Evolutionary conservation across 2,329 filamentous ascomycete species (phyloP), one percentile per base, ranked within the genome.

Genomic region (Westerdykella aurantiaca): DNA sequence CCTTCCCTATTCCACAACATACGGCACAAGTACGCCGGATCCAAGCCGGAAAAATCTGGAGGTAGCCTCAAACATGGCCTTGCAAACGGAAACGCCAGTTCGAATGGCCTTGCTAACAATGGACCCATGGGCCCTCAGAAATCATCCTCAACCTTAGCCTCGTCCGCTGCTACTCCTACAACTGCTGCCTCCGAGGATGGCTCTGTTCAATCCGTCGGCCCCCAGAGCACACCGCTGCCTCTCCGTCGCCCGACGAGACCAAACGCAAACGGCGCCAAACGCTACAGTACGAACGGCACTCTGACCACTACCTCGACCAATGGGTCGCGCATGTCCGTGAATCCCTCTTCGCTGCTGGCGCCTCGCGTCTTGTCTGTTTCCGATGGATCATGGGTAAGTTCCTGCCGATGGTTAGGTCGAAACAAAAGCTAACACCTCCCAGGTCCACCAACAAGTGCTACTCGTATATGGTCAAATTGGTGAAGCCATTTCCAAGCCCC

Each of bases 401-500:
- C 12, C 31, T 37, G 23, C 13, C 14, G 42, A 22, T 10, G n/a
- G 18, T 29, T 14, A 4, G 22, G 11, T 10, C n/a, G n/a, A 12
- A 12, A 22, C 22, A 2, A 39, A 25, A 6, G 44, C 66, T 54
- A 51, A 23, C 34, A 14, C 34, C 29, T 5, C 39, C 31, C 41
- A 95, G 88, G 88, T 94, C 16, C 88, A 95, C 61, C 89, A 96
- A 72, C 96, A 95, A 64, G 79, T 94, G 7, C 75, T 96, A 16
- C 77, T 93, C 18, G 76, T 96, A 38, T 81, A 84, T 57, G 91
- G 91, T 40, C 82, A 86, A 39, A 84, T 95, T 53, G 88, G 86
- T 46, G 87, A 95, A 51, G 73, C 81, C 5, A 71, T 75, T 29
- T 76, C 81, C 41, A 79, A 80, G 61, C 73, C 80, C 41, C 69